These are phyloP conservation scores for Aspergillus spinulosporus DNA, from an alignment of 2,329 filamentous ascomycete species.

Conservation along the genomic window DNA sequence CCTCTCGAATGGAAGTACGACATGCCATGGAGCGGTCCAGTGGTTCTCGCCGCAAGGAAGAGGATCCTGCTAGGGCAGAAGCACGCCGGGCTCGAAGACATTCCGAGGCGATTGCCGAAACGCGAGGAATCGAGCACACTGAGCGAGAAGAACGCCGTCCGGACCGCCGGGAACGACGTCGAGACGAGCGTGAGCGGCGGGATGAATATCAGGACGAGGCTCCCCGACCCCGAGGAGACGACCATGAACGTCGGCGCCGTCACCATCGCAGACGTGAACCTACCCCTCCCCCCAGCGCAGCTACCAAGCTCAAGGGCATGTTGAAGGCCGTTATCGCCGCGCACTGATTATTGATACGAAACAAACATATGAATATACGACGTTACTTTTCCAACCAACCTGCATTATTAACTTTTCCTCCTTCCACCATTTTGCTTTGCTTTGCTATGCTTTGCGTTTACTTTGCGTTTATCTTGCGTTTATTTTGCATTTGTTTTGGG, in stretches of 20 bases:
- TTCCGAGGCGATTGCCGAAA: slow-evolving; percentile 24
- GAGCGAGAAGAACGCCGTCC: slow-evolving; percentile 3
- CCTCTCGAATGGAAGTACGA: slow-evolving; percentile 25
- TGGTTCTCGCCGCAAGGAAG: slow-evolving; percentile 29
- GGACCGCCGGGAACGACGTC: neutral
- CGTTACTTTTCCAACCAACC: slow-evolving; percentile 6
- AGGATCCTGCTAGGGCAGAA: slow-evolving; percentile 30
- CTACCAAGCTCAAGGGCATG: slow-evolving; percentile 34
- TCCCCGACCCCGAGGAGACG: slow-evolving; percentile 18
- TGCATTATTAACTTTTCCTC: slow-evolving; percentile 9
- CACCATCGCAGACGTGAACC: slow-evolving; percentile 32
- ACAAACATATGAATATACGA: neutral
- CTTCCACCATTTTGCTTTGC: neutral
- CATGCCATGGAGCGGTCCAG: slow-evolving; percentile 28
- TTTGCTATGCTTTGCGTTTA: neutral
- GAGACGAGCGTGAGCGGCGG: slow-evolving; percentile 6
- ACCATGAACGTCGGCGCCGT: slow-evolving; percentile 26
- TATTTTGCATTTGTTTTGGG: neutral
- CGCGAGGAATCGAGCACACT: slow-evolving; percentile 19
- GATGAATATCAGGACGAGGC: slow-evolving; percentile 5
- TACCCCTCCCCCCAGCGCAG: slow-evolving; percentile 28
- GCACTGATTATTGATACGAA: slow-evolving; percentile 22
- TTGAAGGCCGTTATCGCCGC: slow-evolving; percentile 33
- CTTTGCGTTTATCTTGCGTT: neutral
- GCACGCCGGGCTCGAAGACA: slow-evolving; percentile 27